Conservation (phyloP, 768 basidiomycete species). For the Amanita phalloides region DNA sequence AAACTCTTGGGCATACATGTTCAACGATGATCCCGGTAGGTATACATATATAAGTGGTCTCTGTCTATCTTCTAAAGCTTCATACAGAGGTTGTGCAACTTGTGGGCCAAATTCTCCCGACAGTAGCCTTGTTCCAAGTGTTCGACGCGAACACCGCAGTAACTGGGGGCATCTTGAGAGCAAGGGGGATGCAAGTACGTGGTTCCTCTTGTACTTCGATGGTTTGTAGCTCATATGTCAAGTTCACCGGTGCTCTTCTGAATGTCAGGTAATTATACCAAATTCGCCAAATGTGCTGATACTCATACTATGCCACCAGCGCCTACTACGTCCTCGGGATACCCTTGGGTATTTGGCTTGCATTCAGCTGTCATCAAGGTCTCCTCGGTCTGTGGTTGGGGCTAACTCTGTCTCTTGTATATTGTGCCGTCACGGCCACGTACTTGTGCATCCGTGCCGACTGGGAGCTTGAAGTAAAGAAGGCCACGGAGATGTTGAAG, state of each 20-base stretch:
- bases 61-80: not conserved
- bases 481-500: constrained; percentile 43
- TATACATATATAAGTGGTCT: constrained; percentile 7
- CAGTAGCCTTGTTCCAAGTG: constrained; percentile 75
- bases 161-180: constrained; percentile 69
- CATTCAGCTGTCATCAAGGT: constrained; percentile 46
- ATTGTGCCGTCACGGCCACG: constrained; percentile 43
- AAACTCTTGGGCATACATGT: constrained; percentile 59
- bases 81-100: constrained; percentile 39
- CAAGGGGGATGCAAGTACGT: constrained; percentile 64
- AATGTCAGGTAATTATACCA: constrained; percentile 48
- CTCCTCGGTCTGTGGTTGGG: constrained; percentile 83
- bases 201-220: not conserved
- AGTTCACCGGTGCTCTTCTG: constrained; percentile 62
- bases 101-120: constrained; percentile 62
- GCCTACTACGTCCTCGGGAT: constrained; percentile 82
- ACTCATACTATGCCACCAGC: constrained; percentile 15
- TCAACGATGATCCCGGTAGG: constrained; percentile 56
- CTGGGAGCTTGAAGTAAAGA: constrained; percentile 60
- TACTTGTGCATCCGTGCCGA: constrained; percentile 46
- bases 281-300: not conserved
- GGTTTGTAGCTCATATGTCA: not conserved
- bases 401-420: constrained; percentile 55
- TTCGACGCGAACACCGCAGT: constrained; percentile 71
- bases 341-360: constrained; percentile 71